phyloP scores from a whole-genome alignment of 352 stramenopile species.

The Globisporangium emineosum region DNA sequence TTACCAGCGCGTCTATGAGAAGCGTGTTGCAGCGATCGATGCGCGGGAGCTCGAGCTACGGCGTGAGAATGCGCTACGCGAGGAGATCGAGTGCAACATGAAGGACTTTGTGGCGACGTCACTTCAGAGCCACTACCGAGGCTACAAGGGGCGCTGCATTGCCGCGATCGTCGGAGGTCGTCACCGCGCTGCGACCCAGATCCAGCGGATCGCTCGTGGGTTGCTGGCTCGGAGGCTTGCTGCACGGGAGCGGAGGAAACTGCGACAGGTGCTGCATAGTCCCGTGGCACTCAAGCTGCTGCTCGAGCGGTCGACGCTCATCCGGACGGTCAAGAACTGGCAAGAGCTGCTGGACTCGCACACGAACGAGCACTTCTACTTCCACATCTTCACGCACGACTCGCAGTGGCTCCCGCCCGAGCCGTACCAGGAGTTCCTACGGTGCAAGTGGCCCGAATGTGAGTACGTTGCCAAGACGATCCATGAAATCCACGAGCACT shows the following conservation, averaged over 20 bases:
- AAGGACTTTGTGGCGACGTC: conserved; percentile 69
- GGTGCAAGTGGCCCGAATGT: conserved; percentile 65
- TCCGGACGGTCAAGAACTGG: conserved; percentile 66
- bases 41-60: conserved; percentile 40
- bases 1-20: conserved; percentile 52
- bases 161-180: conserved; percentile 28
- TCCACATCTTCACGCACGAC: conserved; percentile 75
- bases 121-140: conserved; percentile 60
- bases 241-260: conserved; percentile 40
- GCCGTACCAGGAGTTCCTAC: conserved; percentile 57
- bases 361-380: conserved; percentile 87
- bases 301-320: conserved; percentile 58
- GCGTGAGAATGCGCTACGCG: conserved; percentile 56
- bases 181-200: conserved; percentile 48
- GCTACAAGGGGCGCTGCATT: conserved; percentile 51
- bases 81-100: conserved; percentile 75
- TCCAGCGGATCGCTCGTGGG: conserved; percentile 56
- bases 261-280: conserved; percentile 63
- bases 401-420: conserved; percentile 74
- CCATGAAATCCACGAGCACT: conserved; percentile 80
- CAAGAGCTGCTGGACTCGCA: conserved; percentile 76
- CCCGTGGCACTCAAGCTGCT: conserved; percentile 62
- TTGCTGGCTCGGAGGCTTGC: conserved; percentile 43
- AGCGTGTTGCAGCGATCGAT: conserved; percentile 43
- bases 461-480: conserved; percentile 47